A percentile compares a stretch with the other conserved stretches of the same genome.
These are phyloP conservation scores for Rosellinia necatrix DNA, from an alignment of 2,329 filamentous ascomycete genomes.

Conservation along the genomic window DNA sequence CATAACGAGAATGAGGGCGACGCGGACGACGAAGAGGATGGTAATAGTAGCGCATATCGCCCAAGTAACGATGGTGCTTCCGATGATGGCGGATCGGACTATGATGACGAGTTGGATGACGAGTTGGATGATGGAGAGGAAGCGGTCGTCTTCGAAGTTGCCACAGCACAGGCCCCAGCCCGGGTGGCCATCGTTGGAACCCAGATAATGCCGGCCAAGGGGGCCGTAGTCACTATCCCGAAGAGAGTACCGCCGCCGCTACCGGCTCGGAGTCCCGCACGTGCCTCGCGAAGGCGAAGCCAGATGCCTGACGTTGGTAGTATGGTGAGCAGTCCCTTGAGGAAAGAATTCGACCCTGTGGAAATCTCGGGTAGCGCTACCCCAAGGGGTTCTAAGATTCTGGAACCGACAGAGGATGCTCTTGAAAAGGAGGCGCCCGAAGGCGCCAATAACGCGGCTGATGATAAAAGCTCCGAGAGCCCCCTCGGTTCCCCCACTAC, in stretches of 20 bases:
- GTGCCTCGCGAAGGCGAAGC: constrained; percentile 59
- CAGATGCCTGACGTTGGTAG: constrained; percentile 63
- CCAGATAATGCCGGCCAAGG: constrained; percentile 71
- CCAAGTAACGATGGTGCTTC: constrained; percentile 43
- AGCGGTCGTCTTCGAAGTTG: constrained; percentile 71
- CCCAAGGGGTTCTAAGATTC: constrained; percentile 29
- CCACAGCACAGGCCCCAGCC: constrained; percentile 58
- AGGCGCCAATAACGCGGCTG: not conserved
- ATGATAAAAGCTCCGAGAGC: not conserved
- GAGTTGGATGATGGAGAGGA: constrained; percentile 60
- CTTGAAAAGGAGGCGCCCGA: not conserved
- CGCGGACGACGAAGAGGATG: constrained; percentile 22
- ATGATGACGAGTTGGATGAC: constrained; percentile 52
- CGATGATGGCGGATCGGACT: constrained; percentile 40
- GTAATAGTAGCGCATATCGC: constrained; percentile 34
- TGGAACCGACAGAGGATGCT: constrained; percentile 5
- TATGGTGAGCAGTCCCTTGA: constrained; percentile 55
- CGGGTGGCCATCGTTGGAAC: constrained; percentile 65
- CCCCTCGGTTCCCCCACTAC: not conserved
- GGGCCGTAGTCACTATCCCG: constrained; percentile 81
- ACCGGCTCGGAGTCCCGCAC: constrained; percentile 74
- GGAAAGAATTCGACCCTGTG: constrained; percentile 50
- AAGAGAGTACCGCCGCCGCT: constrained; percentile 79
- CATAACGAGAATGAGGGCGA: constrained; percentile 12
- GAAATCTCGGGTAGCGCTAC: constrained; percentile 33